These are phyloP conservation scores for Fusarium sarcochroum DNA, from an alignment of 2,329 filamentous ascomycete genomes.

Conservation along the genomic window DNA sequence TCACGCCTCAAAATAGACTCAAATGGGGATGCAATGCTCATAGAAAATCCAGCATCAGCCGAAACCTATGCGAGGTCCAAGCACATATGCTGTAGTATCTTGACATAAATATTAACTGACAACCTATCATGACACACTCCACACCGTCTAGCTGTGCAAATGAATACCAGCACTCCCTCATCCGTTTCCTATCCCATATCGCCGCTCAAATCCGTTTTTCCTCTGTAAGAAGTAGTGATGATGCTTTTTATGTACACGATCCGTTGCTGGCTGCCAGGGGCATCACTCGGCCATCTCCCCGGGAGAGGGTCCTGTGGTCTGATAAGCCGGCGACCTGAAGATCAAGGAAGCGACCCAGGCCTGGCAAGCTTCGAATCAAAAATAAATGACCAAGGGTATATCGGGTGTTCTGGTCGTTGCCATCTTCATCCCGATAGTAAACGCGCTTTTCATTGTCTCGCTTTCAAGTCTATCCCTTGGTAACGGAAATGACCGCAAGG, in stretches of 20 bases:
- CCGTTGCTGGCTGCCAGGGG: slow-evolving; percentile 25
- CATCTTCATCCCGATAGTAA: slow-evolving; percentile 20
- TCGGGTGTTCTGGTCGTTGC: slow-evolving; percentile 24
- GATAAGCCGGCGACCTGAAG: slow-evolving; percentile 16
- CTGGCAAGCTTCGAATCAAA: slow-evolving; percentile 34
- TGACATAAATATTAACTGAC: slow-evolving; percentile 39
- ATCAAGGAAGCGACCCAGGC: slow-evolving; percentile 12
- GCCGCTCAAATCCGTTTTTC: slow-evolving; percentile 27
- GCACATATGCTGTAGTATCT: slow-evolving; percentile 36
- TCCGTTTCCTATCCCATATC: slow-evolving; percentile 28
- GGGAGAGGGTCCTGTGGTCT: slow-evolving; percentile 3
- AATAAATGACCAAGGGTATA: slow-evolving; percentile 31
- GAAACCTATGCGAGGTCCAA: slow-evolving; percentile 5
- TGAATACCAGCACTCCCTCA: slow-evolving; percentile 21
- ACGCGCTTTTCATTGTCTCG: slow-evolving; percentile 6
- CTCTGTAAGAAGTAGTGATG: slow-evolving; percentile 43
- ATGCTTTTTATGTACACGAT: slow-evolving; percentile 47
- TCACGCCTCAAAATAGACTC: too few species aligned
- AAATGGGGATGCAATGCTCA: not conserved
- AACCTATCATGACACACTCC: slow-evolving; percentile 47
- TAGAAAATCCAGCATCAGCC: slow-evolving; percentile 14
- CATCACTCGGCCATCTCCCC: slow-evolving; percentile 12
- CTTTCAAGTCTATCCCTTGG: slow-evolving; percentile 19
- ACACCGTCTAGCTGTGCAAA: slow-evolving; percentile 41
- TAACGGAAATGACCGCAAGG: slow-evolving; percentile 17